These are phyloP conservation scores for Jackrogersella minutella DNA, from an alignment of 495 filamentous ascomycete species.

Conservation along the genomic window DNA sequence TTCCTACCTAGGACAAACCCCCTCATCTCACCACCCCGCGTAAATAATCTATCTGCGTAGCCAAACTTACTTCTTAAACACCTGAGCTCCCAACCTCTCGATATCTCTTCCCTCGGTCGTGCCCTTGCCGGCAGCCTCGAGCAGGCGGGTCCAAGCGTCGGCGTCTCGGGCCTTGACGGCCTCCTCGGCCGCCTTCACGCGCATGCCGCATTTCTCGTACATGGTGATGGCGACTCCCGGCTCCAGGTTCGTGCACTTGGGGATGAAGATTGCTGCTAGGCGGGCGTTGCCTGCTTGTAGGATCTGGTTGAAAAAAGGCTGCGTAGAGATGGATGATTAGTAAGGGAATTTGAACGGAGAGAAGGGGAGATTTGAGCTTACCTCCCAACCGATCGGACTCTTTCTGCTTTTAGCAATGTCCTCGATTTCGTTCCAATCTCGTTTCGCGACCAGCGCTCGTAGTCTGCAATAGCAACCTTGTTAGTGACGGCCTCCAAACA, in stretches of 20 bases:
- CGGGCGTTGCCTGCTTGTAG: slow-evolving; percentile 90
- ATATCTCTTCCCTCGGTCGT: slow-evolving; percentile 57
- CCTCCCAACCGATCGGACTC: slow-evolving; percentile 97
- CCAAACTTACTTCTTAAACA: slow-evolving; percentile 53
- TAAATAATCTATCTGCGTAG: not conserved
- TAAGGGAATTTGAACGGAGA: not conserved
- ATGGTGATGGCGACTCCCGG: slow-evolving; percentile 78
- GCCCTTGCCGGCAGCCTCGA: slow-evolving; percentile 55
- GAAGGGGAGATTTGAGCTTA: slow-evolving; percentile 49
- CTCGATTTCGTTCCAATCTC: slow-evolving; percentile 92
- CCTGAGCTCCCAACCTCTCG: slow-evolving; percentile 51
- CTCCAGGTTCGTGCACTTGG: slow-evolving; percentile 75
- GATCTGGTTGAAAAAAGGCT: slow-evolving; percentile 92
- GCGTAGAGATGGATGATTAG: slow-evolving; percentile 30
- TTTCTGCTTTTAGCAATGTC: slow-evolving; percentile 76
- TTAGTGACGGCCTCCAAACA: slow-evolving; percentile 2
- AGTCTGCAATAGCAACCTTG: slow-evolving; percentile 57
- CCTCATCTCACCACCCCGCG: not conserved
- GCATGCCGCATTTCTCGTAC: slow-evolving; percentile 95
- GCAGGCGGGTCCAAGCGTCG: slow-evolving; percentile 59
- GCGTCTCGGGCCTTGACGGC: slow-evolving; percentile 83
- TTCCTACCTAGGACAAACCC: not conserved
- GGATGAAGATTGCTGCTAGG: slow-evolving; percentile 81
- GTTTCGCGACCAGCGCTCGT: slow-evolving; percentile 84
- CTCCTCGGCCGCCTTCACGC: slow-evolving; percentile 91